Conservation (phyloP, 2,329 filamentous ascomycete genomes). For the Diaporthe velutina region DNA sequence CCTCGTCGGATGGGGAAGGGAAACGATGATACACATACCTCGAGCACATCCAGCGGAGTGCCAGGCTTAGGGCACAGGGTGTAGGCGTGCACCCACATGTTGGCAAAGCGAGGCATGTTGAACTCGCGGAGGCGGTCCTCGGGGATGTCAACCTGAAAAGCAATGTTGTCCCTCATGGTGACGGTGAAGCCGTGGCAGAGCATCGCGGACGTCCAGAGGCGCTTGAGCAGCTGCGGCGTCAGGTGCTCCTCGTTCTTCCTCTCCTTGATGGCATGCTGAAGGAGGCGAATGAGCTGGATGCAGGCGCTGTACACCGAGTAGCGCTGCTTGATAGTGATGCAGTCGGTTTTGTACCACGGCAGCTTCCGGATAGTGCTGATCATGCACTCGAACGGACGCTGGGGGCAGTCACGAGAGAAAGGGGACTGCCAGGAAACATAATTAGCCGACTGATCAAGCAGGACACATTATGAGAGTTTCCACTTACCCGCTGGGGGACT, state of each 20-base stretch:
- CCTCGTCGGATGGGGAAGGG: no score
- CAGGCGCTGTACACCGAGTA: constrained; percentile 65
- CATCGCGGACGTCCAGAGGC: constrained; percentile 66
- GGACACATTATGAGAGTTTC: background rate
- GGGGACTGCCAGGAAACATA: constrained; percentile 59
- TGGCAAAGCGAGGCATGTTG: constrained; percentile 62
- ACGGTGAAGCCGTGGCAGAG: constrained; percentile 72
- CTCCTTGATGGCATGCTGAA: constrained; percentile 57
- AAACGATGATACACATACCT: constrained; percentile 54
- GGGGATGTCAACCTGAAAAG: constrained; percentile 54
- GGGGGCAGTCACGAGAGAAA: constrained; percentile 71
- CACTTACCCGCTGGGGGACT: constrained; percentile 70
- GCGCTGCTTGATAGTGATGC: constrained; percentile 71
- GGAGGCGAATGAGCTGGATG: constrained; percentile 60
- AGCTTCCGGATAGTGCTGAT: constrained; percentile 74
- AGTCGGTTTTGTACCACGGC: constrained; percentile 70
- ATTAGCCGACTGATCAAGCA: constrained; percentile 30
- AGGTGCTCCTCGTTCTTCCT: constrained; percentile 58
- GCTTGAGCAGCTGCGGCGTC: constrained; percentile 65
- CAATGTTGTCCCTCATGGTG: constrained; percentile 72
- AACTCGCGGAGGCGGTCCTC: constrained; percentile 53
- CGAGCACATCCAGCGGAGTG: constrained; percentile 64
- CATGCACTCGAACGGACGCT: constrained; percentile 75
- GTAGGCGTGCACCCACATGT: constrained; percentile 66
- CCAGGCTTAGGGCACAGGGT: constrained; percentile 63